Percentiles rank a stretch among this genome's conserved stretches.
Conservation (phyloP, 441 rosid species). For the Populus trichocarpa region DNA sequence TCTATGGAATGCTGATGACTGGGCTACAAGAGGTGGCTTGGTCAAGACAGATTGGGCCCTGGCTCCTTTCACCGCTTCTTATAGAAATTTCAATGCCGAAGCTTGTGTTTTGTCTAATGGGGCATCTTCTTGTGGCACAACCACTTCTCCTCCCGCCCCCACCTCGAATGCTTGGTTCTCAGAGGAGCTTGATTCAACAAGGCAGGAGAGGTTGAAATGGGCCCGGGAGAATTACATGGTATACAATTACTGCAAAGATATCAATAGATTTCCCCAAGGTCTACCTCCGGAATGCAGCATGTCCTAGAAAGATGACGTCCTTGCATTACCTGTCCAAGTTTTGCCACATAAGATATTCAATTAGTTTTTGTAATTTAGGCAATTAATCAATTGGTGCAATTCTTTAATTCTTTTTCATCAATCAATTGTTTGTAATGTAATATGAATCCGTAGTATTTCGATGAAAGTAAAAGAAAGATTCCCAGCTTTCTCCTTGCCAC, state of each 20-base stretch:
- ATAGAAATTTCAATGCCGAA: background rate
- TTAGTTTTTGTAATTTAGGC: background rate
- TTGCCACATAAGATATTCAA: background rate
- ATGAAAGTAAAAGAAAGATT: too few species aligned
- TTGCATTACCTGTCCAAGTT: background rate
- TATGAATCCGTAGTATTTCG: too few species aligned
- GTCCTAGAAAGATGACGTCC: background rate
- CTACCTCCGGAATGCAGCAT: slow-evolving; percentile 17
- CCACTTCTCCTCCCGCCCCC: background rate
- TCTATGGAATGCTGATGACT: slow-evolving; percentile 55
- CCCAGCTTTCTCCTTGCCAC: too few species aligned
- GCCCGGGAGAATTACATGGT: slow-evolving; percentile 36
- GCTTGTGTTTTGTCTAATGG: slow-evolving; percentile 31
- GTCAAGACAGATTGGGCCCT: slow-evolving; percentile 47
- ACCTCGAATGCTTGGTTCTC: slow-evolving; percentile 20
- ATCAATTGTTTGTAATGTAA: background rate
- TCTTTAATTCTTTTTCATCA: background rate
- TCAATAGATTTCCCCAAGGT: slow-evolving; percentile 32
- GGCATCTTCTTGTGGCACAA: slow-evolving; percentile 13
- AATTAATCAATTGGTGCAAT: background rate
- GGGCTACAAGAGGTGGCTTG: too few species aligned
- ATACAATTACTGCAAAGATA: slow-evolving; percentile 28
- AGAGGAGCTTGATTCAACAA: slow-evolving; percentile 15
- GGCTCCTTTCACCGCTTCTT: slow-evolving; percentile 48
- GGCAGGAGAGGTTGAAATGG: slow-evolving; percentile 25